Base-by-base conservation (phyloP, 257 asterid species). In the Paulownia fortunei region DNA sequence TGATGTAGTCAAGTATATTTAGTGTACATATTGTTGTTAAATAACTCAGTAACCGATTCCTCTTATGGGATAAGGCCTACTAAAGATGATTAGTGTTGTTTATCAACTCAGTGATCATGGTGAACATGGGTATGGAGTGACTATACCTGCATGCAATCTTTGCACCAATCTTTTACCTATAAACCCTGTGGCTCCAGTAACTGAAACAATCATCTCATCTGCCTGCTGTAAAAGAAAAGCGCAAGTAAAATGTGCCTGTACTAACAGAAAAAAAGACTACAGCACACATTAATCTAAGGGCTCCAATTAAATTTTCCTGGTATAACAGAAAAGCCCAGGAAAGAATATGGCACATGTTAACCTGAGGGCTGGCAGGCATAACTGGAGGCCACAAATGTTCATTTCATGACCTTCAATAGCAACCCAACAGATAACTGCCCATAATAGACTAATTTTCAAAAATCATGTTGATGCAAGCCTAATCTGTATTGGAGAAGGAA, bases 141-240 rank as follows among this genome's bases (percentile, higher is more conserved):
- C 0, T 15, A 49, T 84, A 87, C 91, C 91, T 85, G 88, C 79
- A 47, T 86, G 93, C 89, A 95, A 88, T 88, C 92, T 90, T 85
- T 86, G 89, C 79, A 95, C 98, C 94, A 95, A 86, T 81, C 93
- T 84, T 92, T 84, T 95, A 56, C 99, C 99, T 62, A 95, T 83
- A 85, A 95, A 95, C 46, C 99, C 98, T 13, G 99, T 95, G 37
- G 97, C 99, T 69, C 99, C 99, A 12, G 98, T 91, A 41, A 93
- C 78, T 13, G 99, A 90, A 79, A 95, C 92, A 47, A 87, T 85
- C 98, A 95, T 91, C 87, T 87, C 87, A 78, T 84, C 88, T 37
- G 30, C 90, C 96, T 91, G 92, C 82, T 32, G 37, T 76, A 62
- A 64, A 58, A 79, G 27, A 36, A 66, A 32, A 15, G 36, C 4